Percentiles rank a stretch among this genome's conserved stretches.
Conservation (phyloP, 2,329 filamentous ascomycete species). For the Botryotinia calthae region DNA sequence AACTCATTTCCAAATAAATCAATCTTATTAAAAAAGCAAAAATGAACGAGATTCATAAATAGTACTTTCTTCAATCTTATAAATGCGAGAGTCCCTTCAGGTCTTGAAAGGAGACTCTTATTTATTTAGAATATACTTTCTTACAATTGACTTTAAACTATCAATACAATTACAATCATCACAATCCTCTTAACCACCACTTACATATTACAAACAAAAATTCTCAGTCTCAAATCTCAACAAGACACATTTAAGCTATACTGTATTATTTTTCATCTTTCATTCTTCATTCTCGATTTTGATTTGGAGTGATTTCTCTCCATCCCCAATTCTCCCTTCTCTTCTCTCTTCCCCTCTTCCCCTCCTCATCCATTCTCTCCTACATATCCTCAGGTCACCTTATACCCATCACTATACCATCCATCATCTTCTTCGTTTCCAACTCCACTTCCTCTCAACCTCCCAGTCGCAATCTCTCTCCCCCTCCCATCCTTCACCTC, state of each 20-base stretch:
- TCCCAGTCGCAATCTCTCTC: no score
- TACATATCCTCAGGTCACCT: not conserved
- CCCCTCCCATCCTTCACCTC: not conserved
- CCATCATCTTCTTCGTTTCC: not conserved
- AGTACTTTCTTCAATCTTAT: no score
- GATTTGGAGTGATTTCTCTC: not conserved
- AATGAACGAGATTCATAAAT: no score
- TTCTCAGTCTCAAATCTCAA: not conserved
- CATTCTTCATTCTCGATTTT: not conserved
- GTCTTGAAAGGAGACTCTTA: no score
- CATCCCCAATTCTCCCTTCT: not conserved
- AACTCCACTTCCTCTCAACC: not conserved
- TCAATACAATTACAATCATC: not conserved
- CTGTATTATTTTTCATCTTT: not conserved
- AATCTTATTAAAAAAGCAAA: no score
- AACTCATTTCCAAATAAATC: no score
- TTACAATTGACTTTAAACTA: no score
- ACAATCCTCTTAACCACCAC: not conserved
- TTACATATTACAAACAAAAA: not conserved
- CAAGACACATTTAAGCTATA: not conserved
- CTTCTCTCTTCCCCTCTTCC: not conserved
- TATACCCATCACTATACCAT: not conserved
- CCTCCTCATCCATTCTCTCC: not conserved
- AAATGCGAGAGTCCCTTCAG: no score
- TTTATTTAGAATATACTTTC: no score